These are phyloP conservation scores for Dendrobium nobile DNA, from an alignment of 106 monocot species.

Conservation along the genomic window DNA sequence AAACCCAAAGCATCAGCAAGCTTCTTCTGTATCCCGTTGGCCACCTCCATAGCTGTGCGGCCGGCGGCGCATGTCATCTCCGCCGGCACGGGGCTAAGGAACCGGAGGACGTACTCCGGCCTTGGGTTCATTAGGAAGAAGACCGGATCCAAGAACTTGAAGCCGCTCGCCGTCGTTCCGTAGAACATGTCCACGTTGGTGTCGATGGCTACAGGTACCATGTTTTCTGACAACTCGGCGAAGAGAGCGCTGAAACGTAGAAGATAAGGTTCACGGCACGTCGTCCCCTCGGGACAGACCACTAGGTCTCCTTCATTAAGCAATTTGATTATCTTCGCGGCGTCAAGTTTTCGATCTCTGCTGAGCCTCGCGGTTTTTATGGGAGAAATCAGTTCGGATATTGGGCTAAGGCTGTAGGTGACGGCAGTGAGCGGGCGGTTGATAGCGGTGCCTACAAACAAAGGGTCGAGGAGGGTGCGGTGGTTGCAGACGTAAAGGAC, in stretches of 20 bases:
- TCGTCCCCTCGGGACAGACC: slow-evolving; percentile 89
- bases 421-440: slow-evolving; percentile 46
- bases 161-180: slow-evolving; percentile 80
- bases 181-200: slow-evolving; percentile 44
- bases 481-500: slow-evolving; percentile 67
- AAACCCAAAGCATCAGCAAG: slow-evolving; percentile 45
- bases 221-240: slow-evolving; percentile 67
- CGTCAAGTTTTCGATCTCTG: slow-evolving; percentile 41
- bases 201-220: slow-evolving; percentile 68
- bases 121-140: slow-evolving; percentile 66
- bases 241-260: slow-evolving; percentile 86
- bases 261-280: slow-evolving; percentile 87
- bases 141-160: slow-evolving; percentile 71
- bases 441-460: slow-evolving; percentile 43
- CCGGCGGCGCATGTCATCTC: slow-evolving; percentile 26
- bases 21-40: slow-evolving; percentile 44
- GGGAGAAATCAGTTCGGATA: slow-evolving; percentile 58
- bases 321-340: slow-evolving; percentile 27
- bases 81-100: slow-evolving; percentile 40
- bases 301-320: slow-evolving; percentile 52
- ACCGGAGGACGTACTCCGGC: slow-evolving; percentile 38
- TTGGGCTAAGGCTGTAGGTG: slow-evolving; percentile 69
- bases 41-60: slow-evolving; percentile 27
- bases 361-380: slow-evolving; percentile 53
- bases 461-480: slow-evolving; percentile 63